Percentiles rank a stretch among this genome's conserved stretches.
These are phyloP conservation scores for Cladorrhinum samala DNA, from an alignment of 495 filamentous ascomycete species.

Conservation along the genomic window DNA sequence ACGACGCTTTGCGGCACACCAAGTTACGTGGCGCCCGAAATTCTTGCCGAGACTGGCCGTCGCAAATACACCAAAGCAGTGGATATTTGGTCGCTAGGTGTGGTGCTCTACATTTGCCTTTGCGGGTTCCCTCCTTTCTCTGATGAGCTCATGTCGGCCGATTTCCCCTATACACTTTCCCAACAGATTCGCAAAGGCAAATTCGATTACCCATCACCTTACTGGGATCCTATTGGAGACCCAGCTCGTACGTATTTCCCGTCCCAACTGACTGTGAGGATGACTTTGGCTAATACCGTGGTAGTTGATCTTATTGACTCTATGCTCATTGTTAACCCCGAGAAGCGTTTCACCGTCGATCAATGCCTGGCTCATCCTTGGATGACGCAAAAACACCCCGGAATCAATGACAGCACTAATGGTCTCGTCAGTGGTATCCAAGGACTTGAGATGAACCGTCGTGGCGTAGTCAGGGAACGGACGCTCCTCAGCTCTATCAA, in stretches of 20 bases:
- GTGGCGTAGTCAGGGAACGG: constrained; percentile 72
- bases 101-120: constrained; percentile 98
- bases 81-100: constrained; percentile 94
- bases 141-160: constrained; percentile 79
- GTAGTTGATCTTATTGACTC: constrained; percentile 83
- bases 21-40: constrained; percentile 94
- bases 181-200: constrained; percentile 84
- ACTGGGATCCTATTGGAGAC: constrained; percentile 93
- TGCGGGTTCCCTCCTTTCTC: constrained; percentile 98
- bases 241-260: constrained; percentile 50
- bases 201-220: constrained; percentile 94
- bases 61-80: constrained; percentile 92
- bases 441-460: constrained; percentile 74
- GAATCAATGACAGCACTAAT: constrained; percentile 80
- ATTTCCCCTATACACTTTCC: constrained; percentile 74
- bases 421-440: constrained; percentile 78
- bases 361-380: constrained; percentile 90
- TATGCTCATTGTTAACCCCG: constrained; percentile 85
- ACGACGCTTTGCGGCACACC: constrained; percentile 96
- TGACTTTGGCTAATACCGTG: constrained; percentile 13
- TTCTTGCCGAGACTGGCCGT: constrained; percentile 68
- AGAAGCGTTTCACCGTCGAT: constrained; percentile 78
- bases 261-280: neutral
- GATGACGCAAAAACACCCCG: constrained; percentile 54
- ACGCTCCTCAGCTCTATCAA: constrained; percentile 82